Evolutionary conservation across 2,329 filamentous ascomycete genomes (phyloP).

Genomic region (Sporothrix mexicana): DNA sequence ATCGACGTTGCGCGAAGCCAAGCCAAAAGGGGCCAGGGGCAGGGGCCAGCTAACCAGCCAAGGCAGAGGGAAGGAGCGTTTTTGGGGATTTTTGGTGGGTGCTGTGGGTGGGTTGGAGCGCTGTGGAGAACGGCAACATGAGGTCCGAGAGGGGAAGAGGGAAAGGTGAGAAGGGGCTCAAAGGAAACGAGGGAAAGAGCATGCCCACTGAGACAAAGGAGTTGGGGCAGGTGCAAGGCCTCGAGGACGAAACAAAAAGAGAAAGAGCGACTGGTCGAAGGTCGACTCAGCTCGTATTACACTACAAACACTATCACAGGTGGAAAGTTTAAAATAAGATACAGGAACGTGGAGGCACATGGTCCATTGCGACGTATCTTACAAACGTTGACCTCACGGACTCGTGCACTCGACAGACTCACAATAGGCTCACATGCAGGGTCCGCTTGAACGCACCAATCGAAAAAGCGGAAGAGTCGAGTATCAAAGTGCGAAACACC

Average conservation of each 20-base stretch:
- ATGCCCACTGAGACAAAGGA: background rate
- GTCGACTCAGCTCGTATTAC: background rate
- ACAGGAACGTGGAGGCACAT: too few relatives aligned
- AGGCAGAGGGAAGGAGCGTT: background rate
- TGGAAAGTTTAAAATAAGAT: background rate
- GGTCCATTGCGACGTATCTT: too few relatives aligned
- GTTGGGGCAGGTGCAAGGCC: background rate
- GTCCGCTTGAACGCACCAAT: conserved; percentile 24
- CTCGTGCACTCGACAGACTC: background rate
- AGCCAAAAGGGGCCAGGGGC: conserved; percentile 15
- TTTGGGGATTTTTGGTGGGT: background rate
- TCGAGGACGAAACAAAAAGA: too few relatives aligned
- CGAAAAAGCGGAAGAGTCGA: background rate
- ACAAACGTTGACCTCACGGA: background rate
- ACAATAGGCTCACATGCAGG: background rate
- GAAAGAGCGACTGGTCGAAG: background rate
- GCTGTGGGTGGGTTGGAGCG: background rate
- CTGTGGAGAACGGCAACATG: conserved; percentile 25
- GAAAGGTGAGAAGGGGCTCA: background rate
- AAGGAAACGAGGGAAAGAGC: background rate
- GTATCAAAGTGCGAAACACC: conserved; percentile 27
- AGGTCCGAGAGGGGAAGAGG: conserved; percentile 24
- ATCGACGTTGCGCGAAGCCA: conserved; percentile 17
- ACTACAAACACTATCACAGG: background rate
- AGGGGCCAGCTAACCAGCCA: conserved; percentile 13